These are phyloP conservation scores for Hypoxylon trugodes DNA, from an alignment of 495 filamentous ascomycete genomes.

Conservation along the genomic window DNA sequence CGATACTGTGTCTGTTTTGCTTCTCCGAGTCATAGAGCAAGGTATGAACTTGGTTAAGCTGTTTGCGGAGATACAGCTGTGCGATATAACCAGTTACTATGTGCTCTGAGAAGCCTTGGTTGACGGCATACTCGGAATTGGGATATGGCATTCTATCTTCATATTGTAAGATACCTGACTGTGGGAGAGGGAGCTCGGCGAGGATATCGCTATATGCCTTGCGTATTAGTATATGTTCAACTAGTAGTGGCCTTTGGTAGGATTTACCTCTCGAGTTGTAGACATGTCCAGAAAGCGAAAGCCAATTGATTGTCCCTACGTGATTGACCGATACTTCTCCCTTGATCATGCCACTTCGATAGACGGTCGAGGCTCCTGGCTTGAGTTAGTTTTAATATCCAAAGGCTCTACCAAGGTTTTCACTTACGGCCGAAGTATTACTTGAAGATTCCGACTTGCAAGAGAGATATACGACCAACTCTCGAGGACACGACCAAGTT, in stretches of 20 bases:
- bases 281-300: constrained; percentile 91
- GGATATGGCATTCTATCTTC: constrained; percentile 75
- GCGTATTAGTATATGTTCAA: constrained; percentile 8
- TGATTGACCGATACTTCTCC: constrained; percentile 41
- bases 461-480: constrained; percentile 88
- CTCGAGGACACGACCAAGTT: constrained; percentile 85
- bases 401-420: neutral
- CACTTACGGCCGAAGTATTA: constrained; percentile 79
- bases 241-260: neutral
- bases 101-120: constrained; percentile 54
- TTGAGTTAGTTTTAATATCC: neutral
- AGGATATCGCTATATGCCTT: constrained; percentile 76
- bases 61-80: constrained; percentile 85
- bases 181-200: constrained; percentile 85
- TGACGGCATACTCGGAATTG: constrained; percentile 53
- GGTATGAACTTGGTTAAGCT: constrained; percentile 83
- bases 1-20: constrained; percentile 42
- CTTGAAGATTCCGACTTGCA: constrained; percentile 77
- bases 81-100: constrained; percentile 84
- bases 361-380: constrained; percentile 55
- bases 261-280: constrained; percentile 89
- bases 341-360: constrained; percentile 46
- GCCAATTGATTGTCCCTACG: constrained; percentile 66
- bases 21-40: constrained; percentile 75
- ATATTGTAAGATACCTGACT: constrained; percentile 76